Evolutionary conservation across 2,329 filamentous ascomycete species (phyloP).

Genomic region (Talaromyces sp.): DNA sequence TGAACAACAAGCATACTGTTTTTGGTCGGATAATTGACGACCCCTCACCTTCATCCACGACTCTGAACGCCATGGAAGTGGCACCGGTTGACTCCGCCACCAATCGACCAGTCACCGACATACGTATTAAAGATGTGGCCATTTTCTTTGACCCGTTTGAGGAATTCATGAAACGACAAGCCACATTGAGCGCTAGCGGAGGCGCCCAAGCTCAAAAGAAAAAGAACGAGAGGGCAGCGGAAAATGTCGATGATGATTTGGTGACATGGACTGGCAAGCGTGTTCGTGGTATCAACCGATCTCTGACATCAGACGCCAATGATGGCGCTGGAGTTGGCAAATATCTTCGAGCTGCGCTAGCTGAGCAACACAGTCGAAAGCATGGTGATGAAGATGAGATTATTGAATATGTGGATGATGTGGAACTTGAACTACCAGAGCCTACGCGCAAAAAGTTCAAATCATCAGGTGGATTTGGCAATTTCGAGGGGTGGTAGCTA

Average conservation of each 20-base stretch:
- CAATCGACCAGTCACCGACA: constrained; percentile 71
- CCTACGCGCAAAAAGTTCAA: constrained; percentile 79
- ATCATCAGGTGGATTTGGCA: constrained; percentile 64
- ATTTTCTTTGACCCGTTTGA: constrained; percentile 94
- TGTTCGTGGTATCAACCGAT: constrained; percentile 64
- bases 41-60: constrained; percentile 42
- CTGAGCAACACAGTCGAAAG: constrained; percentile 27
- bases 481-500: constrained; percentile 81
- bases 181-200: constrained; percentile 36
- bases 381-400: constrained; percentile 54
- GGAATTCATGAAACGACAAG: constrained; percentile 75
- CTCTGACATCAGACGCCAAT: background rate
- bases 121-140: constrained; percentile 75
- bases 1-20: constrained; percentile 95
- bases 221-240: constrained; percentile 26
- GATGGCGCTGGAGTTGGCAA: constrained; percentile 55
- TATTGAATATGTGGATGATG: constrained; percentile 56
- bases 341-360: constrained; percentile 66
- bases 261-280: constrained; percentile 96
- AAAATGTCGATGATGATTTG: constrained; percentile 62
- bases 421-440: constrained; percentile 53
- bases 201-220: constrained; percentile 18
- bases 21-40: constrained; percentile 81
- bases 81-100: constrained; percentile 68
- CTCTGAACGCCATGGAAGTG: constrained; percentile 70